Evolutionary conservation across 176 grass and related monocot species (phyloP).

Genomic region (Thinopyrum elongatum): DNA sequence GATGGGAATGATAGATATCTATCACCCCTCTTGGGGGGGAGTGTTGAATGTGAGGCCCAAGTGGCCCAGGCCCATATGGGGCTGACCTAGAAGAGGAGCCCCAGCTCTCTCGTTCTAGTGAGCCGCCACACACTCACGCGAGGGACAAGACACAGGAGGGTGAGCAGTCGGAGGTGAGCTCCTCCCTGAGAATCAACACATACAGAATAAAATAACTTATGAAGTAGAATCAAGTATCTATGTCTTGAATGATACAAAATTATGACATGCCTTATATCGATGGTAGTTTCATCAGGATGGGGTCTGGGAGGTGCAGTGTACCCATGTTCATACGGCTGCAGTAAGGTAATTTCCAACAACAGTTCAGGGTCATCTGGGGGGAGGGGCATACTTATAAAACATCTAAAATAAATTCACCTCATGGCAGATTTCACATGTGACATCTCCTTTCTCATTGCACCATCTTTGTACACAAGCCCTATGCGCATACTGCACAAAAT

Average conservation of each 20-base stretch:
- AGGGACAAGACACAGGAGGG: too few species aligned
- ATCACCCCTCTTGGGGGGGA: too few species aligned
- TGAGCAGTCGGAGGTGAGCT: too few species aligned
- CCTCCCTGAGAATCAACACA: too few species aligned
- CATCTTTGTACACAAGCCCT: constrained; percentile 80
- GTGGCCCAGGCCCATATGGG: too few species aligned
- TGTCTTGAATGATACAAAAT: constrained; percentile 4
- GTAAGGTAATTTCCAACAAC: constrained; percentile 26
- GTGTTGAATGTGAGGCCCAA: too few species aligned
- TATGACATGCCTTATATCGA: constrained; percentile 68
- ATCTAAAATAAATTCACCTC: constrained; percentile 41
- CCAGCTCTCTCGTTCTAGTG: too few species aligned
- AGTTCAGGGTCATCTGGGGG: constrained; percentile 13
- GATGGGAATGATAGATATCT: too few species aligned
- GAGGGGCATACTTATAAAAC: background rate
- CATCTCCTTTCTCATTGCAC: constrained; percentile 96
- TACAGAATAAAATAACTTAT: constrained; percentile 1
- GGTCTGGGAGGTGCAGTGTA: constrained; percentile 77
- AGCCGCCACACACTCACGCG: too few species aligned
- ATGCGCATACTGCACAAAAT: constrained; percentile 78
- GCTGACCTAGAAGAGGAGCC: too few species aligned
- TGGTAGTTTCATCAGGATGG: constrained; percentile 83
- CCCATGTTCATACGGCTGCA: constrained; percentile 77
- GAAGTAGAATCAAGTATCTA: background rate
- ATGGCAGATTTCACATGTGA: constrained; percentile 85